Conservation (phyloP, 2,329 filamentous ascomycete genomes). For the Alternaria rosae region DNA sequence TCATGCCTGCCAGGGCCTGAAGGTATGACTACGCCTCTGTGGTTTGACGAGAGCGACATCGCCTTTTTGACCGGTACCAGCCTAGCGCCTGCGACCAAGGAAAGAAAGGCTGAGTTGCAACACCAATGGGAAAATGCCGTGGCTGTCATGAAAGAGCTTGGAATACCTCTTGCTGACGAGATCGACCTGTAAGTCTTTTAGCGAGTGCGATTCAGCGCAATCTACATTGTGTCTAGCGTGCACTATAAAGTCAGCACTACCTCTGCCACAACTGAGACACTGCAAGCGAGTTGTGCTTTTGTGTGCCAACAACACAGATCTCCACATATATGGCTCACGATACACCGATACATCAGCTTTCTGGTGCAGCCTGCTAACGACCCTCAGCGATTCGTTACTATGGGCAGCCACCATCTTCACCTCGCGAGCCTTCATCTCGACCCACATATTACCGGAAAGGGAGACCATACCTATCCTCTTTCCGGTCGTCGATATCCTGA, state of each 20-base stretch:
- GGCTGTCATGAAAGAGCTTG: conserved; percentile 26
- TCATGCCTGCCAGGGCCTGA: conserved; percentile 41
- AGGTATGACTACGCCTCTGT: conserved; percentile 48
- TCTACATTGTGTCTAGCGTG: neutral
- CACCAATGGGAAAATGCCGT: conserved; percentile 37
- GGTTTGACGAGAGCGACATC: conserved; percentile 46
- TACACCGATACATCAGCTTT: neutral
- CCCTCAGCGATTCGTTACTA: conserved; percentile 54
- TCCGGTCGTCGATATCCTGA: conserved; percentile 59
- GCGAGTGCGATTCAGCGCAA: neutral
- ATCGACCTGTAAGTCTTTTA: conserved; percentile 35
- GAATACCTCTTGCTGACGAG: conserved; percentile 21
- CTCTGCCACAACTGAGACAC: neutral
- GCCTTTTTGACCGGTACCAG: conserved; percentile 47
- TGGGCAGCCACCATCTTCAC: conserved; percentile 63
- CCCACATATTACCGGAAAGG: conserved; percentile 36
- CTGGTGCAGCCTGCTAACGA: conserved; percentile 22
- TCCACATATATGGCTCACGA: conserved; percentile 2
- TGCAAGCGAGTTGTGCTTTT: neutral
- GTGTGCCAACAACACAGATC: neutral
- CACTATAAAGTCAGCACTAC: conserved; percentile 3
- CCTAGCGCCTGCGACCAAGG: conserved; percentile 35
- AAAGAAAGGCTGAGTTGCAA: conserved; percentile 26
- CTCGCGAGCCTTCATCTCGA: conserved; percentile 60
- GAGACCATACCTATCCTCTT: conserved; percentile 54